Percentiles rank a stretch among this genome's conserved stretches.
phyloP scores from a whole-genome alignment of 441 rosid species.

The Kokia cookei region DNA sequence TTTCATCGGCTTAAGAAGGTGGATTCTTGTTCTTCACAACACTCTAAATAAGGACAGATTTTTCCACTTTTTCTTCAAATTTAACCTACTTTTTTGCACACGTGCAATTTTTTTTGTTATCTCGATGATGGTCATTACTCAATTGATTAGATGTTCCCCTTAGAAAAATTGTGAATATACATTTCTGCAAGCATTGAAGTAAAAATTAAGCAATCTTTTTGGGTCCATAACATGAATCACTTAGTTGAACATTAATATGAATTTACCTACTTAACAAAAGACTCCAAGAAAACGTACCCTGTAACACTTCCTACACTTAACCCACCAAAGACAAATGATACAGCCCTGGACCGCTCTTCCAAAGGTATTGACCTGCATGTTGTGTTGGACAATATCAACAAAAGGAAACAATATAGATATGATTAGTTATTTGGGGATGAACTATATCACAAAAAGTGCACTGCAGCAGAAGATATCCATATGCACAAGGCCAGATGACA shows the following conservation, averaged over 20 bases:
- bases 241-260: slow-evolving; percentile 4
- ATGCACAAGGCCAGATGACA: neutral
- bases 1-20: neutral
- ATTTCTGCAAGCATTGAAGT: neutral
- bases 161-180: neutral
- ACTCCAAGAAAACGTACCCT: slow-evolving; percentile 54
- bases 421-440: slow-evolving; percentile 5
- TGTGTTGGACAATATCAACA: slow-evolving; percentile 14
- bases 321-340: slow-evolving; percentile 92
- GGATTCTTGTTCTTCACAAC: slow-evolving; percentile 2
- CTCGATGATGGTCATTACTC: neutral
- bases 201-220: slow-evolving; percentile 4
- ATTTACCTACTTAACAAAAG: slow-evolving; percentile 6
- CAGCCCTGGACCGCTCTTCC: slow-evolving; percentile 92
- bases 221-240: neutral
- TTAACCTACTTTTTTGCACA: neutral
- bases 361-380: slow-evolving; percentile 74
- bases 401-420: slow-evolving; percentile 8
- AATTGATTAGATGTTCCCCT: neutral
- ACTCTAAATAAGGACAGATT: neutral
- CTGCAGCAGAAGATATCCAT: slow-evolving; percentile 1
- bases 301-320: slow-evolving; percentile 84
- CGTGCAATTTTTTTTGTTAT: neutral
- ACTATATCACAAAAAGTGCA: neutral
- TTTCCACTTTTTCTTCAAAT: neutral